phyloP scores from a whole-genome alignment of 257 asterid species.

The Solanum dulcamara region DNA sequence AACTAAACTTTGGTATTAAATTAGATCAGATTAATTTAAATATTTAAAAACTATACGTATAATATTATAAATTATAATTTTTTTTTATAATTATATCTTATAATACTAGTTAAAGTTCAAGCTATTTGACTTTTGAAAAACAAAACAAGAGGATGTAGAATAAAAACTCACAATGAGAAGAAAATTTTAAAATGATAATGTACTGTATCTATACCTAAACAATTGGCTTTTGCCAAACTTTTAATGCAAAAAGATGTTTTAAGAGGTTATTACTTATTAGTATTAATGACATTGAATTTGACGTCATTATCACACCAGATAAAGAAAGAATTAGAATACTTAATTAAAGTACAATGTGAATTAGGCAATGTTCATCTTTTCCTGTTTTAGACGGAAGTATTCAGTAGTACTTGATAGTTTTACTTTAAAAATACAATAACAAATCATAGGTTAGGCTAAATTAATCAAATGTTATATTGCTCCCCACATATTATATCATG shows the following conservation, averaged over 20 bases:
- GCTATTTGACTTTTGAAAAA: background rate
- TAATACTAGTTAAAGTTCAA: background rate
- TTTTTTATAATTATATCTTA: background rate
- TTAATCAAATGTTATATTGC: background rate
- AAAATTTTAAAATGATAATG: background rate
- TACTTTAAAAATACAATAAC: background rate
- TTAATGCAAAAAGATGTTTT: background rate
- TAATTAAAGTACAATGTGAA: background rate
- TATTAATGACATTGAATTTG: background rate
- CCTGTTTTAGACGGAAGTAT: background rate
- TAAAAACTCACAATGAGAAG: background rate
- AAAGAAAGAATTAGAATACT: background rate
- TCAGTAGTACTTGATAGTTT: background rate
- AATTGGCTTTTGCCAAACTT: background rate
- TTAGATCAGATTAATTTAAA: background rate
- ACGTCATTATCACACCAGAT: background rate
- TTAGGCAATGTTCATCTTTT: background rate
- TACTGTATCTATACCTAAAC: background rate
- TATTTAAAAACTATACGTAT: no score
- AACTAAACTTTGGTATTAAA: background rate
- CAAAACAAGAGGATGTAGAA: background rate
- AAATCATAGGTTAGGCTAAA: background rate
- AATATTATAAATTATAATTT: background rate
- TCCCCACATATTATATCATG: background rate
- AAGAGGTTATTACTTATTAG: background rate